phyloP scores from a whole-genome alignment of 352 stramenopile genomes.

The Phytophthora uliginosa region DNA sequence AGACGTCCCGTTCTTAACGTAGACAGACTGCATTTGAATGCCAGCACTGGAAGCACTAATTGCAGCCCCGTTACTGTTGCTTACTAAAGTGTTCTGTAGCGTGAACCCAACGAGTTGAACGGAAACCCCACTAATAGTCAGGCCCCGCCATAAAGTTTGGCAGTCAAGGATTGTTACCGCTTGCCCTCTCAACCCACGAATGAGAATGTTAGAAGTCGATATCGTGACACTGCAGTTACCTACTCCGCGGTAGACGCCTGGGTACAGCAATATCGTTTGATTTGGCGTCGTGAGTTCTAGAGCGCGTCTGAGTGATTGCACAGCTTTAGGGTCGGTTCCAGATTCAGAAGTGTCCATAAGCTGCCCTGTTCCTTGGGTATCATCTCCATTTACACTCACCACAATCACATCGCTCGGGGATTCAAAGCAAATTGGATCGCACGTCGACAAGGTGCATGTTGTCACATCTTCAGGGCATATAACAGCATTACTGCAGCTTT shows the following conservation, averaged over 20 bases:
- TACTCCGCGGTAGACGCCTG: conserved; percentile 42
- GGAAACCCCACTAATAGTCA: conserved; percentile 34
- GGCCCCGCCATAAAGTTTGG: conserved; percentile 15
- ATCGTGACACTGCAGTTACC: conserved; percentile 56
- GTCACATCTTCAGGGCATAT: conserved; percentile 51
- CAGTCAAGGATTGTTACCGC: conserved; percentile 57
- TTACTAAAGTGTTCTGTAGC: conserved; percentile 28
- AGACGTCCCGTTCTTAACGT: conserved; percentile 23
- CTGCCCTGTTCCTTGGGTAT: conserved; percentile 60
- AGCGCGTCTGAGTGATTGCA: conserved; percentile 54
- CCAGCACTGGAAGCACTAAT: conserved; percentile 34
- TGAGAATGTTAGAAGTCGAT: conserved; percentile 29
- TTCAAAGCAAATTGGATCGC: conserved; percentile 55
- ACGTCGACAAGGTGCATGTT: conserved; percentile 39
- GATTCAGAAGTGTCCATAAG: conserved; percentile 57
- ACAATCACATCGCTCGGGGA: conserved; percentile 47
- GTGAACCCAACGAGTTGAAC: conserved; percentile 39
- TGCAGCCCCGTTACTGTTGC: conserved; percentile 25
- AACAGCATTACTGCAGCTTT: conserved; percentile 71
- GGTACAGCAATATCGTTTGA: conserved; percentile 66
- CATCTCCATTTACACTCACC: conserved; percentile 60
- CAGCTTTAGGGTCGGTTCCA: conserved; percentile 64
- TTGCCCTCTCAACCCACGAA: conserved; percentile 52
- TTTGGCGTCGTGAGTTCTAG: conserved; percentile 39
- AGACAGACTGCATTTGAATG: conserved; percentile 22